Base-by-base conservation (phyloP, 2,329 filamentous ascomycete species). In the Fusarium tupiense region DNA sequence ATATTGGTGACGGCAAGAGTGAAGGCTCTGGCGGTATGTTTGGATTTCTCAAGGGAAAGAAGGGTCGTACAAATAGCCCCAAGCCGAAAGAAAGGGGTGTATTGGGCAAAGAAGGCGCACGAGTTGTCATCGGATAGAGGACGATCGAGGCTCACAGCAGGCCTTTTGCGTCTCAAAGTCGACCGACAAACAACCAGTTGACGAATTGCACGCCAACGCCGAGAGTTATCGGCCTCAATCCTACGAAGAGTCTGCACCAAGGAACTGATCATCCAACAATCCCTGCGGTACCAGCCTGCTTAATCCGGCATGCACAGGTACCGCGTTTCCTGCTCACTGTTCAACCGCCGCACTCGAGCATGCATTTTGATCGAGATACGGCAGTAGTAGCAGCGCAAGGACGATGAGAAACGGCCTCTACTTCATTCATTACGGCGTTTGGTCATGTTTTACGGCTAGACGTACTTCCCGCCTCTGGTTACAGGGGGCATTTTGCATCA, bases 31-130 rank as follows among this genome's bases (percentile, higher is more conserved):
- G 92, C 24, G 94, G 95, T 60, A 96, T 98, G 88, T 92, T 98
- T 74, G 94, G 94, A 3, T 97, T 99, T 82, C 86, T 98, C 69
- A 94, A 90, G 74, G 89, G 95, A 79, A 98, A 97, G 85, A 98
- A 94, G 85, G 94, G 95, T 35, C 88, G 95, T 72, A 94, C 95
- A 63, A 91, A 95, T 82, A 98, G 95, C 81, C 96, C 96, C 4
- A 98, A 98, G 85, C 95, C 95, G 33, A 96, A 94, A 82, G 95
- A 98, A 84, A 90, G 94, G 63, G 96, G 96, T 67, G 95, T 99
- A 13, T 81, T 99, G 67, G 96, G 96, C 65, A 98, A 98, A 81
- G 95, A 98, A 82, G 96, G 96, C 22, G 95, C 96, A 17, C 89
- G 96, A 81, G 92, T 94, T 73, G 89, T 96, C 64, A 92, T 96